Base-by-base conservation (phyloP, 306 rosid species). In the Ammopiptanthus mongolicus region DNA sequence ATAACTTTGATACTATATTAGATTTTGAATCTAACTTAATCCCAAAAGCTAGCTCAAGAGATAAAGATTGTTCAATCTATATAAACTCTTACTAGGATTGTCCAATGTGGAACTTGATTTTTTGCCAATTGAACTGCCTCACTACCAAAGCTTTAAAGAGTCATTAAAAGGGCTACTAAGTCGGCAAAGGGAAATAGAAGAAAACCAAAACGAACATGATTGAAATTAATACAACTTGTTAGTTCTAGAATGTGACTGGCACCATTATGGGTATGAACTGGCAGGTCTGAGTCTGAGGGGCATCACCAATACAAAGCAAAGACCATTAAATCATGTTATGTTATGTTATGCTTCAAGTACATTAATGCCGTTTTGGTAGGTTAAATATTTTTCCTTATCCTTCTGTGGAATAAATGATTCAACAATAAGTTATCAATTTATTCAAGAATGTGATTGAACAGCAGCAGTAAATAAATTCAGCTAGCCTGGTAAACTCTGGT, bases 291-390 rank as follows among this genome's bases (percentile, higher is more conserved):
- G 4, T 1, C 17, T 21, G n/a, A 18, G 44, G 34, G 56, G 31
- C 52, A 59, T 15, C 79, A 11, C 82, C 82, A 68, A 68, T 46
- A 37, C 66, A 61, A 59, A 22, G 2, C 64, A 34, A 59, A 60
- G 13, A 39, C 65, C 57, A 62, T 69, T 70, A 11, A 75, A 76
- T 41, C 47, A 41, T 41, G 58, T 67, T 46, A 47, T 61, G 65
- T 37, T 51, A 50, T 21, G 25, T 50, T 42, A 8, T 59, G 52
- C 74, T 58, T 80, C 66, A 5, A 62, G 17, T 22, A 55, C 78
- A 77, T 84, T 77, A 84, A 77, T 80, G 83, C 87, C 83, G 85
- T 55, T 68, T 77, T 55, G 12, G 62, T 71, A 57, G 82, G 58
- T 80, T 67, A 53, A 55, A 46, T 22, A 4, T 34, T 52, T 53